Conservation (phyloP, 164 flowering plant species). For the Kingdonia uniflora region DNA sequence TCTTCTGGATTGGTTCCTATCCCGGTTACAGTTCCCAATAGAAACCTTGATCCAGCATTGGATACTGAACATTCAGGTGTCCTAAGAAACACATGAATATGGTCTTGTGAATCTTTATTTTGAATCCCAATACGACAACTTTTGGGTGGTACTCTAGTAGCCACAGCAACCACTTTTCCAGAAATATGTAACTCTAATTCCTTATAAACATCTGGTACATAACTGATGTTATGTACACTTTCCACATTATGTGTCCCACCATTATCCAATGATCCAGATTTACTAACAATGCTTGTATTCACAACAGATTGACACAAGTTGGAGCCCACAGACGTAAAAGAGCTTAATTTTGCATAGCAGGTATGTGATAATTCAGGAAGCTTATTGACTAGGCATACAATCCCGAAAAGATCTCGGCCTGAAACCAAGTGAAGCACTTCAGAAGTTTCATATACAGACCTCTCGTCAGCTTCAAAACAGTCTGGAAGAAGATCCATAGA, state of each 20-base stretch:
- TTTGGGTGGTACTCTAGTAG: slow-evolving; percentile 64
- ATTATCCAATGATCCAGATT: slow-evolving; percentile 14
- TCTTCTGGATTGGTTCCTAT: slow-evolving; percentile 71
- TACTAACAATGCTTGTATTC: slow-evolving; percentile 11
- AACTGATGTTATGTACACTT: slow-evolving; percentile 2
- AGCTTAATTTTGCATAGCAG: slow-evolving; percentile 24
- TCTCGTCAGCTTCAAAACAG: slow-evolving; percentile 92
- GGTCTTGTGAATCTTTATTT: slow-evolving; percentile 50
- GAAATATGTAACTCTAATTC: slow-evolving; percentile 70
- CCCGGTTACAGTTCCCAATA: slow-evolving; percentile 61
- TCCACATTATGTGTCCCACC: slow-evolving; percentile 13
- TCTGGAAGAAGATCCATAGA: slow-evolving; percentile 84
- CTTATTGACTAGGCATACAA: slow-evolving; percentile 43
- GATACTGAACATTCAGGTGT: slow-evolving; percentile 21
- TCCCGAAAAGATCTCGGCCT: slow-evolving; percentile 85
- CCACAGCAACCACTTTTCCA: slow-evolving; percentile 69
- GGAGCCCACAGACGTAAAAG: slow-evolving; percentile 16
- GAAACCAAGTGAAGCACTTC: slow-evolving; percentile 94
- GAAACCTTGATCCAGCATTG: slow-evolving; percentile 28
- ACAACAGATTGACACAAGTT: slow-evolving; percentile 13
- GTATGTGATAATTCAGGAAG: slow-evolving; percentile 34
- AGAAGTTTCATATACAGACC: slow-evolving; percentile 57
- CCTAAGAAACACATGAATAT: slow-evolving; percentile 64
- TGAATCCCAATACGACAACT: slow-evolving; percentile 17
- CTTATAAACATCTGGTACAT: slow-evolving; percentile 51